Evolutionary conservation across 305 asterid genomes (phyloP).

Genomic region (Fraxinus baroniana): DNA sequence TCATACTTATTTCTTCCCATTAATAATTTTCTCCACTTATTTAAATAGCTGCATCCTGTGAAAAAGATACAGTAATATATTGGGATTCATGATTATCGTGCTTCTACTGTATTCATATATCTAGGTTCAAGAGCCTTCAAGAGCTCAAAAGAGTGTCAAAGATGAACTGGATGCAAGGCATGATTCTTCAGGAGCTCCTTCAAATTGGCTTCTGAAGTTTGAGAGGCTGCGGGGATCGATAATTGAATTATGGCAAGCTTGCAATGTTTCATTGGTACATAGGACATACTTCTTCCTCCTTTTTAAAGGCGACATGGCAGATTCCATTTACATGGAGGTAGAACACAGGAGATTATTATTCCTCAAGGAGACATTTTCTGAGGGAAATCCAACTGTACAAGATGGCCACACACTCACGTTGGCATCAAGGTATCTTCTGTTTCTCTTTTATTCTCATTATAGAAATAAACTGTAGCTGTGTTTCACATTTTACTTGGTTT

Average conservation of each 20-base stretch:
- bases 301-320: slow-evolving; percentile 65
- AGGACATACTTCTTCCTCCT: slow-evolving; percentile 87
- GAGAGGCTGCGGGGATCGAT: slow-evolving; percentile 59
- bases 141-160: slow-evolving; percentile 40
- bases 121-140: slow-evolving; percentile 37
- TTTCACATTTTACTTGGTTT: neutral
- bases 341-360: slow-evolving; percentile 73
- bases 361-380: slow-evolving; percentile 60
- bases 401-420: slow-evolving; percentile 60
- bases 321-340: slow-evolving; percentile 90
- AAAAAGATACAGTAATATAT: neutral
- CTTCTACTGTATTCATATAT: slow-evolving; percentile 5
- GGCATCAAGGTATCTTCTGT: slow-evolving; percentile 60
- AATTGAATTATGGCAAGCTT: slow-evolving; percentile 69
- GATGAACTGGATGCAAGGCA: slow-evolving; percentile 47
- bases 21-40: neutral
- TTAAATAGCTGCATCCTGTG: neutral
- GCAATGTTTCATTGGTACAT: slow-evolving; percentile 75
- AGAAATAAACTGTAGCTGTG: neutral
- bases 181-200: slow-evolving; percentile 33
- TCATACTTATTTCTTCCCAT: neutral
- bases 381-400: slow-evolving; percentile 55
- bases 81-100: neutral
- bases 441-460: slow-evolving; percentile 5
- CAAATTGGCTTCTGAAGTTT: slow-evolving; percentile 66